Evolutionary conservation across 768 basidiomycete genomes (phyloP), one percentile per base, ranked within the genome.

Genomic region (Termitomyces sp.): DNA sequence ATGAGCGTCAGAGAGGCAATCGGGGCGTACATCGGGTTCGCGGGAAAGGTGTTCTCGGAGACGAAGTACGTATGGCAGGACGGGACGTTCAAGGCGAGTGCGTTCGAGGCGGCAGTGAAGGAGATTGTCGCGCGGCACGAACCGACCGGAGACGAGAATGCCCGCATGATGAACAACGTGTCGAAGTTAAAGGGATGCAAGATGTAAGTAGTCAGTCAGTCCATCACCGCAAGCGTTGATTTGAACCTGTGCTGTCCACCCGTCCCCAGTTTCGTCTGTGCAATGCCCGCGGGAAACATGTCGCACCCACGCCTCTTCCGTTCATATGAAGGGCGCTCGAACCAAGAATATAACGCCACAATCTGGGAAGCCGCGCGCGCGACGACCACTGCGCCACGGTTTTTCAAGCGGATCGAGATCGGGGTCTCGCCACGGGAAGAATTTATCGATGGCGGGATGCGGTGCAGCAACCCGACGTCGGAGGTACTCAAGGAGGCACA

Each of bases 361-460:
- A n/a, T n/a, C n/a, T n/a, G n/a, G n/a, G n/a, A n/a, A n/a, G n/a
- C n/a, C n/a, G n/a, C n/a, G n/a, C n/a, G n/a, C n/a, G n/a, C n/a
- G n/a, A n/a, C n/a, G n/a, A n/a, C n/a, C n/a, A n/a, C n/a, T n/a
- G n/a, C n/a, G n/a, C n/a, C n/a, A n/a, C n/a, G n/a, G n/a, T 65
- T 71, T 43, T 69, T 71, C 59, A 60, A 63, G 8, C 54, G 59
- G 12, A 63, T 70, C 13, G 20, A n/a, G 8, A 62, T 69, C 20
- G 61, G 57, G 1, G 32, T 29, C 10, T 32, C 44, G 10, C 49
- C 43, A 1, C 50, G 48, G 29, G 57, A 61, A 52, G 53, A 46
- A 16, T 60, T 56, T 13, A 22, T 66, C 16, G 61, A 62, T 36
- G 60, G 57, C 1, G 63, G 63, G 13, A 1, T 59, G 24, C 26